These are phyloP conservation scores for Waltiozyma sp. DNA, from an alignment of 1,139 yeast genomes.

Conservation along the genomic window DNA sequence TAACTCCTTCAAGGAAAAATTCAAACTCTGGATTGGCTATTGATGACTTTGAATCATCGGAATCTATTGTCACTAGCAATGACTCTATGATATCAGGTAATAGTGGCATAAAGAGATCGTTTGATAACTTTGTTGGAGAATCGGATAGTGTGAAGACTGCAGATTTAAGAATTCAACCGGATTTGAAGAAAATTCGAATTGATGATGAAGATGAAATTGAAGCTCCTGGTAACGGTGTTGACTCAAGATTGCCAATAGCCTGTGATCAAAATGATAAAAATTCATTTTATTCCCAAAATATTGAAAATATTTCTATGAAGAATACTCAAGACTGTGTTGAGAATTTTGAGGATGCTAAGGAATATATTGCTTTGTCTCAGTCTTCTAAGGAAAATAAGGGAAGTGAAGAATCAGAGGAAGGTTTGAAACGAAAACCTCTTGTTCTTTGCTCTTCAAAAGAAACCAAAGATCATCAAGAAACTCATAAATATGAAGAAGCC, in stretches of 20 bases:
- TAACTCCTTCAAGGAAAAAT: neutral
- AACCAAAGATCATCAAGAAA: neutral
- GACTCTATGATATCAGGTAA: neutral
- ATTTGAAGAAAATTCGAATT: neutral
- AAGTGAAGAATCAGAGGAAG: neutral
- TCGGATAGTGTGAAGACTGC: neutral
- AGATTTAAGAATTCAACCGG: neutral
- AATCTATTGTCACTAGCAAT: neutral
- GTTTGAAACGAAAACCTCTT: neutral
- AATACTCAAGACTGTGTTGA: neutral
- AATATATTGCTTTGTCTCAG: neutral
- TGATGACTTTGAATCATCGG: neutral
- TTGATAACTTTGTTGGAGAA: neutral
- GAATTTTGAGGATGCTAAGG: slow-evolving; percentile 1
- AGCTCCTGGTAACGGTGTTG: neutral
- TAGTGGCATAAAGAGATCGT: neutral
- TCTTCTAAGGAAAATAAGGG: slow-evolving; percentile 1
- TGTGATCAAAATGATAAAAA: too few species aligned
- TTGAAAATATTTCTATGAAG: neutral
- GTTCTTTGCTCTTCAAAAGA: neutral
- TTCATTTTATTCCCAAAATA: too few species aligned
- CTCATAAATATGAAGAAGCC: neutral
- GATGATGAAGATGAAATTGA: neutral
- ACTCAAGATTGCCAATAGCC: too few species aligned
- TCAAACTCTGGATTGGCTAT: neutral